phyloP scores from a whole-genome alignment of 305 asterid species.

The Solanum hybrid region DNA sequence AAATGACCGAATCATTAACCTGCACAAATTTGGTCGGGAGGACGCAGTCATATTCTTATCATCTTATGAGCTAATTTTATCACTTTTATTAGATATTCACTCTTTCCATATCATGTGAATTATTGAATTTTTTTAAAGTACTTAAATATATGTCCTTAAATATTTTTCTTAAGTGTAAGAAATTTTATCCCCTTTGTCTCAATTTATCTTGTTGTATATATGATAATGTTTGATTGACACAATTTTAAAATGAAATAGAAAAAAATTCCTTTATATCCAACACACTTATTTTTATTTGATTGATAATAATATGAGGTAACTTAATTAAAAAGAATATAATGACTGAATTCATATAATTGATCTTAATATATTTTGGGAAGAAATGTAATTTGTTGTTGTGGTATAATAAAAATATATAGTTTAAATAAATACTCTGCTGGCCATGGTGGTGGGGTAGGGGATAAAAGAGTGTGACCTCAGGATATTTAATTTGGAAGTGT shows the following conservation, averaged over 20 bases:
- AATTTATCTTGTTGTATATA: background rate
- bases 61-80: background rate
- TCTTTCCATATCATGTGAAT: background rate
- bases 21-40: background rate
- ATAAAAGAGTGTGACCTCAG: background rate
- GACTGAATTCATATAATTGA: background rate
- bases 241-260: background rate
- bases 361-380: background rate
- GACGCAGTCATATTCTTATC: background rate
- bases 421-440: background rate
- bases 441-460: background rate
- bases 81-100: background rate
- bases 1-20: background rate
- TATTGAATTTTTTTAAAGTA: background rate
- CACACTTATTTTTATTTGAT: too few relatives aligned
- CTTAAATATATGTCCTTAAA: too few relatives aligned
- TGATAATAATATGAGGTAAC: background rate
- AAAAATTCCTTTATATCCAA: background rate
- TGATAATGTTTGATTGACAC: background rate
- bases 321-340: background rate
- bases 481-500: background rate
- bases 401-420: background rate
- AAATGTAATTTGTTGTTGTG: background rate
- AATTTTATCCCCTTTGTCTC: background rate
- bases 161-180: background rate